phyloP scores from a whole-genome alignment of 345 rosid genomes.

The Triadica sebifera region DNA sequence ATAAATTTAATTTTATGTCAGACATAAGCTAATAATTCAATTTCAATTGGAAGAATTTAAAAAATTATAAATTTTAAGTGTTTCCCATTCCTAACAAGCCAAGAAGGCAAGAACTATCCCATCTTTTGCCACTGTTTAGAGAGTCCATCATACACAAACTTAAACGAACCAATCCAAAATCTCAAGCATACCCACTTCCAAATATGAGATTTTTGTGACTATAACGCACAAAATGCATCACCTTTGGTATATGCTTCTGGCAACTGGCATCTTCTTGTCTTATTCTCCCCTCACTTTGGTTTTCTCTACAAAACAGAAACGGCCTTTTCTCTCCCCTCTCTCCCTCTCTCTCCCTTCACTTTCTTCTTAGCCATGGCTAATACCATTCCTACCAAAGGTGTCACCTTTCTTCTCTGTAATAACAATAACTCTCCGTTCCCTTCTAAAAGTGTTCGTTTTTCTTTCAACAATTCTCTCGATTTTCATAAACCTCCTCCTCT shows the following conservation, averaged over 20 bases:
- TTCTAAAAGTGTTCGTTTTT: constrained; percentile 25
- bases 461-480: constrained; percentile 26
- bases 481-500: constrained; percentile 18
- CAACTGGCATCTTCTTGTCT: constrained; percentile 36
- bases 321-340: constrained; percentile 2
- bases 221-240: too few species aligned
- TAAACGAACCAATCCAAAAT: too few species aligned
- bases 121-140: too few species aligned
- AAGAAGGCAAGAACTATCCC: too few species aligned
- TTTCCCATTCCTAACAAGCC: too few species aligned
- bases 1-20: too few species aligned
- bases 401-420: constrained; percentile 25
- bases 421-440: constrained; percentile 30
- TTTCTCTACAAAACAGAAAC: background rate
- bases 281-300: constrained; percentile 33
- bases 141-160: too few species aligned
- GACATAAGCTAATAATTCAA: too few species aligned
- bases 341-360: constrained; percentile 6
- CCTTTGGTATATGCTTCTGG: constrained; percentile 62
- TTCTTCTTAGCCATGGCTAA: constrained; percentile 39
- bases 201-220: too few species aligned
- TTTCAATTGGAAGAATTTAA: too few species aligned
- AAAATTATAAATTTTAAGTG: too few species aligned
- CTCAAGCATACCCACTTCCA: too few species aligned
- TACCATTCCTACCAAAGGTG: constrained; percentile 16